These are phyloP conservation scores for Aspergillus sp. DNA, from an alignment of 2,329 filamentous ascomycete genomes.

Conservation along the genomic window DNA sequence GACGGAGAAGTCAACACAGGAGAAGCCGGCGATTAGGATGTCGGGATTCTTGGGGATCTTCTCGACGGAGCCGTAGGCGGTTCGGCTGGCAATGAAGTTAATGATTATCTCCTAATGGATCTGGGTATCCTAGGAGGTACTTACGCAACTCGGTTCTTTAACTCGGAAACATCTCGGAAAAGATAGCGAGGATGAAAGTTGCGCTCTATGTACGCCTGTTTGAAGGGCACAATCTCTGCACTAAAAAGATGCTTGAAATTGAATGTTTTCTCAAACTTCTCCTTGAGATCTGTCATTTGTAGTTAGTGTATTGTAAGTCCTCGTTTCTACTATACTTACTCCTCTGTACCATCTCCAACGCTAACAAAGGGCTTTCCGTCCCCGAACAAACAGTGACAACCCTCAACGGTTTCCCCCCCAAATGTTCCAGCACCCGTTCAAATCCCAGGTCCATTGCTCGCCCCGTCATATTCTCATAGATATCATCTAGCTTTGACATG, in stretches of 20 bases:
- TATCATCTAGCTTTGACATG: slow-evolving; percentile 19
- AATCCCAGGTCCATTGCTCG: slow-evolving; percentile 30
- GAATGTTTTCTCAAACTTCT: slow-evolving; percentile 29
- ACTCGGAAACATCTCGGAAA: slow-evolving; percentile 53
- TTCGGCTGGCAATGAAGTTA: slow-evolving; percentile 41
- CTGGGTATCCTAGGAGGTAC: slow-evolving; percentile 13
- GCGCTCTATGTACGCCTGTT: slow-evolving; percentile 56
- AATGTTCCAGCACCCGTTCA: slow-evolving; percentile 34
- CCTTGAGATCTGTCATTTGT: slow-evolving; percentile 22
- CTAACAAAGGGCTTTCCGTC: slow-evolving; percentile 65
- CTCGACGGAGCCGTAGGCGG: slow-evolving; percentile 55
- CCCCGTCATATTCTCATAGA: slow-evolving; percentile 19
- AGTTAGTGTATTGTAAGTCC: neutral
- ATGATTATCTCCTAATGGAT: neutral
- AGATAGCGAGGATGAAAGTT: slow-evolving; percentile 49
- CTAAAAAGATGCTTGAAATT: slow-evolving; percentile 51
- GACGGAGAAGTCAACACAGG: slow-evolving; percentile 65
- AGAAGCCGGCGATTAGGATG: slow-evolving; percentile 62
- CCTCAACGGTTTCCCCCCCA: slow-evolving; percentile 37
- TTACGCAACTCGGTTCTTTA: slow-evolving; percentile 44
- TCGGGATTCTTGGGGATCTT: slow-evolving; percentile 52
- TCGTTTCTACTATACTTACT: slow-evolving; percentile 21
- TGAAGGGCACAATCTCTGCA: slow-evolving; percentile 55
- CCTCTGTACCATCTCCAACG: slow-evolving; percentile 50
- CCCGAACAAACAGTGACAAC: slow-evolving; percentile 71